Base-by-base conservation (phyloP, 345 rosid genomes). In the Linum tenue region DNA sequence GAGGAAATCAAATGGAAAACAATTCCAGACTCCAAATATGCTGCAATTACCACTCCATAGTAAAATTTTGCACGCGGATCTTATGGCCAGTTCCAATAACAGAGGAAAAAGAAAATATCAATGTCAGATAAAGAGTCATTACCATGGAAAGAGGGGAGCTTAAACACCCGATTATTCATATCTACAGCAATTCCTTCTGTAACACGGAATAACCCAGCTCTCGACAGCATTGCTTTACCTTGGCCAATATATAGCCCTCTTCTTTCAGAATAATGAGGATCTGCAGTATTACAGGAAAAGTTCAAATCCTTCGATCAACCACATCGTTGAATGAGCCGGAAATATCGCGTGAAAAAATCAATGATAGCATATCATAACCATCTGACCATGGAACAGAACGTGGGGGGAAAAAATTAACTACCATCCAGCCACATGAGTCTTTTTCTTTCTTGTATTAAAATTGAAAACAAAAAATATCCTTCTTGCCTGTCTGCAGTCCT, bases 191-290 rank as follows among this genome's bases (percentile, higher is more conserved):
- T 71, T 79, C 99, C 99, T 70, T 78, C 68, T 42, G 80, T 42
- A 73, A 77, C 91, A 62, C 97, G 97, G 69, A 94, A 94, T 76
- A 88, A 81, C 70, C 99, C 92, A 74, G 97, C 89, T 71, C 97
- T 88, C 61, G 99, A 90, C 84, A 94, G 78, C 86, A 78, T 83
- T 66, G 92, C 40, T 66, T 70, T 85, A 73, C 99, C 99, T 88
- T 84, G 92, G 68, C 97, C 97, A 72, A 94, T 85, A 77, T 88
- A 94, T 60, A 94, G 78, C 71, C 92, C 91, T 69, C 78, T 74
- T 75, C 95, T 84, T 75, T 90, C 90, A 68, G 62, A 68, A 67
- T 86, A 78, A 79, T 73, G 81, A 55, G 95, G 95, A 86, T 90
- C 97, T 94, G 79, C 75, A 79, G 64, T 62, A 60, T 73, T 62